Conservation (phyloP, 2,329 filamentous ascomycete species). For the Penicillium sp. region DNA sequence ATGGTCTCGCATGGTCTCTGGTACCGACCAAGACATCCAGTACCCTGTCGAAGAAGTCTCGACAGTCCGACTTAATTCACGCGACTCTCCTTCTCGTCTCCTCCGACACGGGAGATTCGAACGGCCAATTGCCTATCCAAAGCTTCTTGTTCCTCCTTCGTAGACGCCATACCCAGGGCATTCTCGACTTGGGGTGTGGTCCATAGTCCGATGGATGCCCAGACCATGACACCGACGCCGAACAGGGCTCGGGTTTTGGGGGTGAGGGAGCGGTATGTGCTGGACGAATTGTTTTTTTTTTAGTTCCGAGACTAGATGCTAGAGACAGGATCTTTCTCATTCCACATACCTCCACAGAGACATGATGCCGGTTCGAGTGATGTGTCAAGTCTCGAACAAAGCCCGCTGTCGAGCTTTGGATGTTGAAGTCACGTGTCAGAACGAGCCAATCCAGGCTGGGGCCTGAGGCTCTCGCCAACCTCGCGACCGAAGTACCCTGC, state of each 20-base stretch:
- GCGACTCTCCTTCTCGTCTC: slow-evolving; percentile 24
- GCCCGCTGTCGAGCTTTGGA: background rate
- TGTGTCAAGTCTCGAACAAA: background rate
- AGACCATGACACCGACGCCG: slow-evolving; percentile 72
- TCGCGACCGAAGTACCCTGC: background rate
- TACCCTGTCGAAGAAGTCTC: background rate
- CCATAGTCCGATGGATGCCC: slow-evolving; percentile 72
- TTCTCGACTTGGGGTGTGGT: slow-evolving; percentile 71
- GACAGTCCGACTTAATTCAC: slow-evolving; percentile 6
- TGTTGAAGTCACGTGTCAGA: slow-evolving; percentile 4
- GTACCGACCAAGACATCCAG: background rate
- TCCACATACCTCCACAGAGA: slow-evolving; percentile 41
- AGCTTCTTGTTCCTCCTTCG: slow-evolving; percentile 68
- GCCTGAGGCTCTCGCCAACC: background rate
- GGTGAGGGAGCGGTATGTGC: slow-evolving; percentile 69
- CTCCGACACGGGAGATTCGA: slow-evolving; percentile 30
- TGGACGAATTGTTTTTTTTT: slow-evolving; percentile 28
- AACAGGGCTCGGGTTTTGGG: slow-evolving; percentile 68
- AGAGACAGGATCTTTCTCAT: background rate
- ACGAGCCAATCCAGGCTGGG: background rate
- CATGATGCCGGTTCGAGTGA: slow-evolving; percentile 24
- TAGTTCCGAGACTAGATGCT: background rate
- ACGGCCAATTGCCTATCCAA: slow-evolving; percentile 50
- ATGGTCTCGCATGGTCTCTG: background rate
- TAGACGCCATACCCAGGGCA: slow-evolving; percentile 68